Base-by-base conservation (phyloP, 2,329 filamentous ascomycete genomes). In the Arthrobotrys conoides region DNA sequence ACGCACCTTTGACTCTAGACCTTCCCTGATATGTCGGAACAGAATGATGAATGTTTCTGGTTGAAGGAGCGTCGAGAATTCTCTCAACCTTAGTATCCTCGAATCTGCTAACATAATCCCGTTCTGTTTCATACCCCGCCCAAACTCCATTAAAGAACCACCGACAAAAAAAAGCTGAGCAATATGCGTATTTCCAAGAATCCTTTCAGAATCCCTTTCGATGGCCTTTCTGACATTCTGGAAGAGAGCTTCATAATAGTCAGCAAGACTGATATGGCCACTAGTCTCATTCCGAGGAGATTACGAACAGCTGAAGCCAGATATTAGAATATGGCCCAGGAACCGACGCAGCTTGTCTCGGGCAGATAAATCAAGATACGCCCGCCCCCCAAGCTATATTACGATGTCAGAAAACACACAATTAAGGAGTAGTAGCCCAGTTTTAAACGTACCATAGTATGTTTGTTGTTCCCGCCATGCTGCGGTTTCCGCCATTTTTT, bases 21-120 rank as follows among this genome's bases (percentile, higher is more conserved):
- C 89, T 68, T 89, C 88, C 80, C 95, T 92, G 87, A 99, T 93
- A 59, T 90, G 90, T 64, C 92, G 90, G 81, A 94, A 97, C 18
- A 99, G 85, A 1, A 93, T 91, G 80, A 98, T 92, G 82, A 99
- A 97, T 82, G 93, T 97, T 84, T 98, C 93, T 83, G 99, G 96
- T 81, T 95, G 96, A 81, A 99, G 88, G 2, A 97, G 95, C 49
- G 91, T 80, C 90, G 93, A 83, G 92, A 91, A 44, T 88, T 88
- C 73, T 90, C 88, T 12, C 63, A 67, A 44, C 69, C 70, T 24
- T 27, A 48, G 27, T 12, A 22, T n/a, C 33, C 36, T 44, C 38
- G 51, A 18, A 91, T 85, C 2, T 90, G 88, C 53, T 89, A 88
- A 3, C 85, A 83, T 8, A 83, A 83, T 30, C 76, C 79, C 64